Percentiles rank a stretch among this genome's conserved stretches.
Evolutionary conservation across 83 land plant species (phyloP).

Genomic region (Diphasiastrum complanatum): DNA sequence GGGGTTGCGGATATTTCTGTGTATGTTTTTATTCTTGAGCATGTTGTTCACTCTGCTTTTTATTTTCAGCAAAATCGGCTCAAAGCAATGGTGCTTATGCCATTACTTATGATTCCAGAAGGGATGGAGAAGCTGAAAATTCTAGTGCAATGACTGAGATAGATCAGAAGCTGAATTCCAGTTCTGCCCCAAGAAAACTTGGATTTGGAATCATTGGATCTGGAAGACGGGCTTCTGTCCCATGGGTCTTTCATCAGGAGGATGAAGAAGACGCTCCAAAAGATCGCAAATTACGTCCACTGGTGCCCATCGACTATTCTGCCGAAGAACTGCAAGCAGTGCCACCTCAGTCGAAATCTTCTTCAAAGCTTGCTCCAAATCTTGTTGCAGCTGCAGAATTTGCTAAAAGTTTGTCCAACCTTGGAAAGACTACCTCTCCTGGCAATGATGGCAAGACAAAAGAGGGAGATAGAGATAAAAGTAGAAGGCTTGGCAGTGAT

Average conservation of each 20-base stretch:
- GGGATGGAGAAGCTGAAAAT: constrained; percentile 32
- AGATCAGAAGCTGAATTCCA: constrained; percentile 39
- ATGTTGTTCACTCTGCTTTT: background rate
- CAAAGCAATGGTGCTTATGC: constrained; percentile 37
- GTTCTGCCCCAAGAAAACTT: constrained; percentile 55
- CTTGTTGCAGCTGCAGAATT: constrained; percentile 78
- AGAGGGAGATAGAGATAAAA: constrained; percentile 55
- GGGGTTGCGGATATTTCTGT: background rate
- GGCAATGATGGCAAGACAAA: constrained; percentile 45
- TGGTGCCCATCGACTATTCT: constrained; percentile 96
- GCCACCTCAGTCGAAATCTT: constrained; percentile 18
- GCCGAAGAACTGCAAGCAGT: constrained; percentile 92
- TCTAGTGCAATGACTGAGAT: constrained; percentile 16
- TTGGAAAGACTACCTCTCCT: constrained; percentile 1
- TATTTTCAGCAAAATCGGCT: background rate
- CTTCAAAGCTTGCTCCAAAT: constrained; percentile 32
- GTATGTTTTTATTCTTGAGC: background rate
- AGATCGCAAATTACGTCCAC: constrained; percentile 71
- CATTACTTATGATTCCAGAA: background rate
- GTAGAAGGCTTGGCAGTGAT: constrained; percentile 40
- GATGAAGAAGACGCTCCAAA: constrained; percentile 86
- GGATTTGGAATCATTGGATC: constrained; percentile 95
- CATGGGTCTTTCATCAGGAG: constrained; percentile 83
- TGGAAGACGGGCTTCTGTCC: constrained; percentile 80
- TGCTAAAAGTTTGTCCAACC: constrained; percentile 60